Conservation (phyloP, 1,139 yeast genomes). For the Blastobotrys raffinosifermentans region DNA sequence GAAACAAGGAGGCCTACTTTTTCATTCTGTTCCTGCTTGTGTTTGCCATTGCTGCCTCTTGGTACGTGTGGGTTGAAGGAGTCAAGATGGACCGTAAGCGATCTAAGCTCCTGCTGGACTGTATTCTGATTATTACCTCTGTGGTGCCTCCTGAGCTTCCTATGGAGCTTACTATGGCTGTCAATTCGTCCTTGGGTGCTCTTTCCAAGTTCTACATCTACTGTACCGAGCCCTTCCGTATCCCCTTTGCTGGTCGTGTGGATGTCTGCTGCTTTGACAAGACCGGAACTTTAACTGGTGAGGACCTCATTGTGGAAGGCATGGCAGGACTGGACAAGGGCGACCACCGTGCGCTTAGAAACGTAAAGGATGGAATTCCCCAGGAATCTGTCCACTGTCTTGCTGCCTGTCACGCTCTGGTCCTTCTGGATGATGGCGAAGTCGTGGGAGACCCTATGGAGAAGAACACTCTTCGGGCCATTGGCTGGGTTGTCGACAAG, state of each 20-base stretch:
- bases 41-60: slow-evolving; percentile 92
- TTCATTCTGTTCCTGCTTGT: slow-evolving; percentile 83
- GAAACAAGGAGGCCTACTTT: slow-evolving; percentile 88
- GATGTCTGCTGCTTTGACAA: slow-evolving; percentile 98
- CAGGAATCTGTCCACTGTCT: slow-evolving; percentile 63
- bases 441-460: slow-evolving; percentile 99
- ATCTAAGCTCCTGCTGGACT: slow-evolving; percentile 87
- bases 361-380: slow-evolving; percentile 61
- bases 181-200: slow-evolving; percentile 82
- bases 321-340: slow-evolving; percentile 66
- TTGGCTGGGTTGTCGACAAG: slow-evolving; percentile 77
- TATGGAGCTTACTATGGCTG: slow-evolving; percentile 98
- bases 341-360: slow-evolving; percentile 20
- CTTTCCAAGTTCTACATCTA: slow-evolving; percentile 81
- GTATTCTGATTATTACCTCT: slow-evolving; percentile 91
- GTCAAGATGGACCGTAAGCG: slow-evolving; percentile 92
- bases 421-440: slow-evolving; percentile 89
- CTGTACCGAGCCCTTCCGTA: slow-evolving; percentile 98
- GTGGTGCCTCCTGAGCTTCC: slow-evolving; percentile 99
- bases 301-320: slow-evolving; percentile 94
- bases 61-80: slow-evolving; percentile 99
- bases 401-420: slow-evolving; percentile 96
- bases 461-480: slow-evolving; percentile 85
- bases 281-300: slow-evolving; percentile 97
- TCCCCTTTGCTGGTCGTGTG: slow-evolving; percentile 95